These are phyloP conservation scores for Russula ochroleuca DNA, from an alignment of 768 basidiomycete genomes.

Conservation along the genomic window DNA sequence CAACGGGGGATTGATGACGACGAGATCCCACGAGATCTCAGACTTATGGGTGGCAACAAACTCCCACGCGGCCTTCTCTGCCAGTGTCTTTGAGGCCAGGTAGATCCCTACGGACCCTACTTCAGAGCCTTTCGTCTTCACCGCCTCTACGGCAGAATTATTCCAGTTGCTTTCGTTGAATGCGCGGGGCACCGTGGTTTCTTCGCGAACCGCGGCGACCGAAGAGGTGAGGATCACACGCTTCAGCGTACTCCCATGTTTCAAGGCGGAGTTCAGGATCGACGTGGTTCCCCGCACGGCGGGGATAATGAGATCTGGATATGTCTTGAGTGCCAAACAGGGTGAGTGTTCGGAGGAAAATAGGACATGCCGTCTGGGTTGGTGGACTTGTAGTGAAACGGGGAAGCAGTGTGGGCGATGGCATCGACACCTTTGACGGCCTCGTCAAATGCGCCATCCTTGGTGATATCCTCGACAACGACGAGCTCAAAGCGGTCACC, in stretches of 20 bases:
- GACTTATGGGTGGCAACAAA: conserved; percentile 43
- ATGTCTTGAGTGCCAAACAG: not conserved
- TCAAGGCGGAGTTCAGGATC: conserved; percentile 55
- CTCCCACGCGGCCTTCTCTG: conserved; percentile 57
- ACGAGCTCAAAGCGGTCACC: conserved; percentile 59
- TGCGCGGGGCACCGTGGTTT: conserved; percentile 27
- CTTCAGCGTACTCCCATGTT: conserved; percentile 52
- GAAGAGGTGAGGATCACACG: conserved; percentile 64
- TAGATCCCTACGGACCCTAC: conserved; percentile 45
- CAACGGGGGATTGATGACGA: conserved; percentile 52
- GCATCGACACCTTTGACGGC: conserved; percentile 73
- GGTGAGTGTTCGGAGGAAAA: not conserved
- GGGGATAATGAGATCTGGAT: conserved; percentile 60
- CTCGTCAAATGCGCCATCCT: conserved; percentile 66
- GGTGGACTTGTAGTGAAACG: conserved; percentile 45
- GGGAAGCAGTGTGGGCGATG: conserved; percentile 66
- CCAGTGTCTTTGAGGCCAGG: conserved; percentile 52
- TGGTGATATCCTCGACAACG: conserved; percentile 64
- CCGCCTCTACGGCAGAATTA: conserved; percentile 40
- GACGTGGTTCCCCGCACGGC: conserved; percentile 68
- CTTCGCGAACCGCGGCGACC: conserved; percentile 41
- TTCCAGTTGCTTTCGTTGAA: conserved; percentile 47
- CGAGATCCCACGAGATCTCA: conserved; percentile 48
- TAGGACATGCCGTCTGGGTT: conserved; percentile 36
- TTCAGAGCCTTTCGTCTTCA: conserved; percentile 47